These are phyloP conservation scores for Pycnococcus provasolii DNA, from an alignment of 139 green algal species.

Conservation along the genomic window DNA sequence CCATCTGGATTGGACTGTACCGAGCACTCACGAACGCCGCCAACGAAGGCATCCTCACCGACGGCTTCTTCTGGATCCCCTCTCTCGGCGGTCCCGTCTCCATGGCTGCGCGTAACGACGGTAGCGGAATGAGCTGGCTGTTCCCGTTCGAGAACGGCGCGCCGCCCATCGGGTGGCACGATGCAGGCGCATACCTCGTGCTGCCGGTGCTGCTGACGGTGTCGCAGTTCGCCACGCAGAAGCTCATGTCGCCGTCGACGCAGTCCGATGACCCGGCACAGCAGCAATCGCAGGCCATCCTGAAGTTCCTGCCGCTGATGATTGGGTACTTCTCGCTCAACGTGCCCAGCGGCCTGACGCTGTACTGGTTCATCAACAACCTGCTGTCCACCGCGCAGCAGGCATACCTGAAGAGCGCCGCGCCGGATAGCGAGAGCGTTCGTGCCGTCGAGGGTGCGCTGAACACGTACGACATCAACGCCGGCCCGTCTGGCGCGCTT, in stretches of 20 bases:
- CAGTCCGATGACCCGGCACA: conserved; percentile 32
- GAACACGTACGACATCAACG: background rate
- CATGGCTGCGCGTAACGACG: conserved; percentile 6
- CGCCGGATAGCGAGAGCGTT: too few relatives aligned
- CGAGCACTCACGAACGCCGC: conserved; percentile 78
- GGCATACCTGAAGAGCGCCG: conserved; percentile 26
- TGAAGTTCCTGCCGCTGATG: conserved; percentile 96
- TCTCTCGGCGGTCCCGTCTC: conserved; percentile 12
- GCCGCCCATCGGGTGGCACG: conserved; percentile 84
- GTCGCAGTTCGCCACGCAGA: conserved; percentile 24
- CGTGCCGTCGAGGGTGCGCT: too few relatives aligned
- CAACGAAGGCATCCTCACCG: conserved; percentile 69
- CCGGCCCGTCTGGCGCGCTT: too few relatives aligned
- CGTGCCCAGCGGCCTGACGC: conserved; percentile 84
- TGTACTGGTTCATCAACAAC: conserved; percentile 99
- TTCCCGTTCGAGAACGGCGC: conserved; percentile 58
- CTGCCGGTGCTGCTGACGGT: conserved; percentile 75
- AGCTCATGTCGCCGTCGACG: conserved; percentile 4
- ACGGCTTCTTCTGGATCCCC: conserved; percentile 90
- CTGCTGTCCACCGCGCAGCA: conserved; percentile 80
- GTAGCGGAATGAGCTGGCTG: conserved; percentile 53
- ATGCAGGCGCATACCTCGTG: conserved; percentile 67
- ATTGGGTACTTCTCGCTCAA: conserved; percentile 63
- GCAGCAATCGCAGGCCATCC: conserved; percentile 66
- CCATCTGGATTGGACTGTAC: conserved; percentile 92